A percentile compares a stretch with the other conserved stretches of the same genome.
Conservation (phyloP, 177 flowering plant species). For the Telopea speciosissima region DNA sequence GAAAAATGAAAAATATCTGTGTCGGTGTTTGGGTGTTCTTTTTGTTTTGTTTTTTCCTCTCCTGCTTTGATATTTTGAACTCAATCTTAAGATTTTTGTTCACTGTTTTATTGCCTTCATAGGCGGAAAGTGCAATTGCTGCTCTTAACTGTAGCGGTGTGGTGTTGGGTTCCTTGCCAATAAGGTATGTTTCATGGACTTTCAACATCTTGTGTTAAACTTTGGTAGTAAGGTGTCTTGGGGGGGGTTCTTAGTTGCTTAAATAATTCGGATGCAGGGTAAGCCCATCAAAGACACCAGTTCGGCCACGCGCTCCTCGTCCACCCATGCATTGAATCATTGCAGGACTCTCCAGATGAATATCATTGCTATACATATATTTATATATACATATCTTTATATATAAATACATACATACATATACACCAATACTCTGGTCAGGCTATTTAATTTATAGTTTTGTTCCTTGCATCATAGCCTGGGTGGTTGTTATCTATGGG, state of each 20-base stretch:
- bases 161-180: slow-evolving; percentile 77
- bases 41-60: neutral
- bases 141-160: slow-evolving; percentile 92
- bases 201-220: neutral
- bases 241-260: neutral
- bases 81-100: neutral
- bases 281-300: slow-evolving; percentile 86
- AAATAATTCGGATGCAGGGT: slow-evolving; percentile 41
- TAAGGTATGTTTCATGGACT: slow-evolving; percentile 45
- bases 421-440: slow-evolving; percentile 17
- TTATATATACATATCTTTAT: slow-evolving; percentile 8
- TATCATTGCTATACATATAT: slow-evolving; percentile 15
- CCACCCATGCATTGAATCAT: slow-evolving; percentile 39
- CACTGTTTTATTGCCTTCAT: slow-evolving; percentile 10
- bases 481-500: slow-evolving; percentile 17
- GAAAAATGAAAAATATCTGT: neutral
- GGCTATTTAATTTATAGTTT: slow-evolving; percentile 18
- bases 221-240: neutral
- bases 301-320: slow-evolving; percentile 64
- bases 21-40: neutral
- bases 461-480: slow-evolving; percentile 19
- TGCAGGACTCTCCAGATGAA: slow-evolving; percentile 13
- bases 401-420: slow-evolving; percentile 17
- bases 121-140: slow-evolving; percentile 97
- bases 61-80: neutral